A percentile compares a stretch with the other conserved stretches of the same genome.
Evolutionary conservation across 2,329 filamentous ascomycete species (phyloP).

Genomic region (Aspergillus felis): DNA sequence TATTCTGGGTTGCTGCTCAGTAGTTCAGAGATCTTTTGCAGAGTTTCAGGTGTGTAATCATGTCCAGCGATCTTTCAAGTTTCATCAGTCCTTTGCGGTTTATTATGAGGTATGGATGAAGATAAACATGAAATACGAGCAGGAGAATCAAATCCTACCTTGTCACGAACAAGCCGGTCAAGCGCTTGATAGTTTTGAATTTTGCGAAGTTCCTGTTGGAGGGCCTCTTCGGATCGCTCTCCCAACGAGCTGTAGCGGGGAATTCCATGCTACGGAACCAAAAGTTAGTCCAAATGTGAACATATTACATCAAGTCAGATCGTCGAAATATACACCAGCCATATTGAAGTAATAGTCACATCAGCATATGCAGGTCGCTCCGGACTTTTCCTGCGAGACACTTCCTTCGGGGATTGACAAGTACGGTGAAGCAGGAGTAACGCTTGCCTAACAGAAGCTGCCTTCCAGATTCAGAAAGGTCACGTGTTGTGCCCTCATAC

Average conservation of each 20-base stretch:
- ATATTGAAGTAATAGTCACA: conserved; percentile 14
- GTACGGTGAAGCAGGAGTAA: background rate
- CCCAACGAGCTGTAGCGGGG: conserved; percentile 60
- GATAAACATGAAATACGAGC: background rate
- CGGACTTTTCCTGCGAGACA: background rate
- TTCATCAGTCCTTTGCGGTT: background rate
- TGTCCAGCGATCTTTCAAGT: conserved; percentile 33
- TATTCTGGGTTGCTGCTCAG: conserved; percentile 46
- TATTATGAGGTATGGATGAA: background rate
- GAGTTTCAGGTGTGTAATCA: conserved; percentile 40
- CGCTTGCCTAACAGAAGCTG: background rate
- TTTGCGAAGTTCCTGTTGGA: conserved; percentile 66
- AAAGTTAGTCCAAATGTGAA: conserved; percentile 9
- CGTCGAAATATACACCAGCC: conserved; percentile 27
- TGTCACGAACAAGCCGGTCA: conserved; percentile 63
- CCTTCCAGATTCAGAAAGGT: background rate
- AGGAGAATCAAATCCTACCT: conserved; percentile 44
- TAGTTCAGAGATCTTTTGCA: conserved; percentile 43
- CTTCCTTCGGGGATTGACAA: background rate
- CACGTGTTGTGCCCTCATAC: background rate
- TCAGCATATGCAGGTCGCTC: background rate
- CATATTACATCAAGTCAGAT: background rate
- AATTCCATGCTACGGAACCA: conserved; percentile 69
- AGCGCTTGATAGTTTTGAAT: conserved; percentile 72
- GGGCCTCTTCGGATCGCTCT: conserved; percentile 65